Conservation (phyloP, 2,329 filamentous ascomycete genomes). For the Aspergillus alliaceus region DNA sequence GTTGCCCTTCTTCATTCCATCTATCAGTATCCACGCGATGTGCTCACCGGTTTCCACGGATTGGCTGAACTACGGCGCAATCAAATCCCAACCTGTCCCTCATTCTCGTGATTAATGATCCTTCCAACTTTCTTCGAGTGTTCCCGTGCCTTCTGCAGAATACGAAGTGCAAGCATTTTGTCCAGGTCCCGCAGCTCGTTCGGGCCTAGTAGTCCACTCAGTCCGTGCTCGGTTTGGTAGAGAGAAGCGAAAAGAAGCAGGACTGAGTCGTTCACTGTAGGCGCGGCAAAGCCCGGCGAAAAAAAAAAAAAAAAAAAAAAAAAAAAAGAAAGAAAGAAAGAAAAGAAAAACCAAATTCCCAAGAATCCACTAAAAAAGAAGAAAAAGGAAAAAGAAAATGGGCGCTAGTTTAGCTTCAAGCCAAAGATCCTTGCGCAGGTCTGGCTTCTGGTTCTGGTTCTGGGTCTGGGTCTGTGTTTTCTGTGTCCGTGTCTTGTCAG, state of each 20-base stretch:
- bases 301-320: not conserved
- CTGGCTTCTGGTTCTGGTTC: too few species aligned
- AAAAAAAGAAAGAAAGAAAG: not conserved
- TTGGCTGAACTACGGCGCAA: not conserved
- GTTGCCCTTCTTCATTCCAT: not conserved
- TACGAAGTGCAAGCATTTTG: not conserved
- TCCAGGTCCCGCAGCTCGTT: not conserved
- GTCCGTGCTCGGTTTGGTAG: not conserved
- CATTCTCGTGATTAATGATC: slow-evolving; percentile 2
- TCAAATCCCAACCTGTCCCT: not conserved
- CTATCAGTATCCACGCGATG: not conserved
- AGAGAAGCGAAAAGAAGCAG: not conserved
- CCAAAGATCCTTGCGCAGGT: not conserved
- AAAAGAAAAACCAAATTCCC: not conserved
- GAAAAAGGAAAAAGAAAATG: not conserved
- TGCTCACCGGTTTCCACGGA: not conserved
- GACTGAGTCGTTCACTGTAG: not conserved
- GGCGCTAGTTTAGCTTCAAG: not conserved
- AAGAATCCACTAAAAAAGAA: not conserved
- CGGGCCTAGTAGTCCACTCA: not conserved
- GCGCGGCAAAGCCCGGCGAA: not conserved
- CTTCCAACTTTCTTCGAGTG: not conserved
- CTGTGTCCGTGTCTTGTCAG: not conserved
- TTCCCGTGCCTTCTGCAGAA: not conserved
- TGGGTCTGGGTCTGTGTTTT: not conserved